Base-by-base conservation (phyloP, 345 rosid species). In the Lumnitzera littorea region DNA sequence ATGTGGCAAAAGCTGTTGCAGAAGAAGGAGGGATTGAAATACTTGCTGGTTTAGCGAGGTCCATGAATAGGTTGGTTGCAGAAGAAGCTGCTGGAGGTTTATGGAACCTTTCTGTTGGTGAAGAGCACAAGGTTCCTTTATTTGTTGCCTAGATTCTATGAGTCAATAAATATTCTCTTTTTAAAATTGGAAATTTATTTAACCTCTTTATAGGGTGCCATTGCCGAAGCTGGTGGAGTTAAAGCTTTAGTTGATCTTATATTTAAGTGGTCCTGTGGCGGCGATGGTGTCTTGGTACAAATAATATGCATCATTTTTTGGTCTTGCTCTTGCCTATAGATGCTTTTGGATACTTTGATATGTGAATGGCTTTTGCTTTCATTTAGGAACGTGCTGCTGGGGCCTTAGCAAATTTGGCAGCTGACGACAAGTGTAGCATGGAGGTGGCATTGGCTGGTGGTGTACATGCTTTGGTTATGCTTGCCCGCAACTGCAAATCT, bases 51-150 rank as follows among this genome's bases (percentile, higher is more conserved):
- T 76, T 86, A 70, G 92, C 92, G 10, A 77, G 84, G 78, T 89
- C 96, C 41, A 80, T 73, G 88, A 89, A 86, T 62, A 86, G 84
- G 75, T 78, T 84, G 53, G 88, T 89, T 50, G 92, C 92, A 17
- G 96, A 89, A 70, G 92, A 84, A 77, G 96, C 96, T 60, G 92
- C 96, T 48, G 96, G 92, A 62, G 96, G 92, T 57, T 72, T 89
- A 52, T 86, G 92, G 96, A 89, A 89, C 71, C 91, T 89, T 57
- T 89, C 96, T 36, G 96, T 86, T 8, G 96, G 92, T 74, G 96
- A 89, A 74, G 96, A 86, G 61, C 96, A 89, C 71, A 86, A 89
- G 88, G 96, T 82, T 76, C 56, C 24, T 16, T 52, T 17, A 17
- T 52, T 25, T 52, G 25, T 12, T 58, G 9, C 43, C 10, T 36